Evolutionary conservation across 1,284 basidiomycete species (phyloP), one percentile per base, ranked within the genome.

Genomic region (Exobasidium cylindrosporum): DNA sequence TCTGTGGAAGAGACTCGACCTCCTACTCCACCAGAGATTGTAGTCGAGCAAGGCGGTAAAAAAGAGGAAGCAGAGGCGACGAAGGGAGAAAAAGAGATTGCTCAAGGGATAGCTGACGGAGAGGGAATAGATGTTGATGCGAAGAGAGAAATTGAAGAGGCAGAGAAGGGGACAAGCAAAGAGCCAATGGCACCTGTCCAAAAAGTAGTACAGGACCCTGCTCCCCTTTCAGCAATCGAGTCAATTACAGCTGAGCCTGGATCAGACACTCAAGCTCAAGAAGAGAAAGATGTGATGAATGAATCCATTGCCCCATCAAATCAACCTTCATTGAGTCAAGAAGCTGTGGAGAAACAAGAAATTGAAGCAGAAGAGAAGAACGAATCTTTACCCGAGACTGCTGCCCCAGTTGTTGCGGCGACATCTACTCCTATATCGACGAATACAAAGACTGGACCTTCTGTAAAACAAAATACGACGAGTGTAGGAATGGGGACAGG

Each of bases 201-300:
- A 40, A 40, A 40, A 40, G 35, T 17, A 7, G 35, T 7, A 40
- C 35, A 58, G 26, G 44, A 23, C 46, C 35, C 4, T 28, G 11
- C 17, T 24, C 56, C n/a, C 21, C 40, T 40, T 4, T 32, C 50
- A 24, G 13, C 21, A 2, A 23, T 57, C 23, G 35, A 40, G 10
- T 26, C 58, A 4, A 23, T 28, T 14, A 21, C 30, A 21, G n/a
- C n/a, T n/a, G n/a, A n/a, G n/a, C n/a, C n/a, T n/a, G n/a, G n/a
- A n/a, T 24, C 49, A 11, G 26, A 49, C 35, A 40, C 35, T 40
- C 3, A 14, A 40, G 23, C 44, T 17, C 10, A n/a, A 30, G 57
- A 58, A 24, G 59, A 59, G 4, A 35, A 61, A 17, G 59, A 61
- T 23, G 58, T 56, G 40, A 47, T 44, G 28, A 31, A 46, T 11